A percentile compares a stretch with the other conserved stretches of the same genome.
These are phyloP conservation scores for Tuber aestivum DNA, from an alignment of 495 filamentous ascomycete species.

Conservation along the genomic window DNA sequence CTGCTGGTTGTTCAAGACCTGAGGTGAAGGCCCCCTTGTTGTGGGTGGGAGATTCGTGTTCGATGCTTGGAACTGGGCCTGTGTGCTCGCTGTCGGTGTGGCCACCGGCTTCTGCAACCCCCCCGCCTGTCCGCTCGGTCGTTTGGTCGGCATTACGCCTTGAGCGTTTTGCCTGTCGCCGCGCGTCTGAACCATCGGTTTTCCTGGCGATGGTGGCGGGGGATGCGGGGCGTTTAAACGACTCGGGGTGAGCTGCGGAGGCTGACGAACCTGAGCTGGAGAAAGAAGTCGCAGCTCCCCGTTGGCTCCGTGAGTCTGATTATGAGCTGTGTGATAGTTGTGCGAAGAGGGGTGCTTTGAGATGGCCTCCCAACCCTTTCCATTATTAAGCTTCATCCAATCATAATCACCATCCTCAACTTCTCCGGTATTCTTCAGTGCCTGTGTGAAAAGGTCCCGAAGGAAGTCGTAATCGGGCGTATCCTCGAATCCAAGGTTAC, in stretches of 20 bases:
- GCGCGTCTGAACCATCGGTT: conserved; percentile 67
- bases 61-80: conserved; percentile 86
- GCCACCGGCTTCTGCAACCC: conserved; percentile 59
- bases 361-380: conserved; percentile 83
- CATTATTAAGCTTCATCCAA: conserved; percentile 99
- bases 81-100: conserved; percentile 75
- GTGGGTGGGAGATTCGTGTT: conserved; percentile 67
- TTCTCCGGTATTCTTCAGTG: conserved; percentile 88
- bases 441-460: conserved; percentile 90
- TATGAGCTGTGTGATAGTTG: conserved; percentile 66
- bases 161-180: conserved; percentile 75
- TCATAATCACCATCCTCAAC: conserved; percentile 99
- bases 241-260: conserved; percentile 63
- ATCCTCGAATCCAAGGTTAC: conserved; percentile 97
- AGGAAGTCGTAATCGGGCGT: conserved; percentile 98
- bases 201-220: conserved; percentile 81
- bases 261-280: conserved; percentile 55
- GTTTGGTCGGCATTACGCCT: conserved; percentile 64
- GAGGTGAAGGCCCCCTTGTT: conserved; percentile 37
- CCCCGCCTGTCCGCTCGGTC: conserved; percentile 64
- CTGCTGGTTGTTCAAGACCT: conserved; percentile 33
- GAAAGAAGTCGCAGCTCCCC: conserved; percentile 67
- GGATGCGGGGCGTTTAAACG: conserved; percentile 97
- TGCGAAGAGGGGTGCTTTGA: conserved; percentile 73
- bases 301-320: conserved; percentile 65